phyloP scores from a whole-genome alignment of 1,284 basidiomycete genomes.

The Trametes hirsuta region DNA sequence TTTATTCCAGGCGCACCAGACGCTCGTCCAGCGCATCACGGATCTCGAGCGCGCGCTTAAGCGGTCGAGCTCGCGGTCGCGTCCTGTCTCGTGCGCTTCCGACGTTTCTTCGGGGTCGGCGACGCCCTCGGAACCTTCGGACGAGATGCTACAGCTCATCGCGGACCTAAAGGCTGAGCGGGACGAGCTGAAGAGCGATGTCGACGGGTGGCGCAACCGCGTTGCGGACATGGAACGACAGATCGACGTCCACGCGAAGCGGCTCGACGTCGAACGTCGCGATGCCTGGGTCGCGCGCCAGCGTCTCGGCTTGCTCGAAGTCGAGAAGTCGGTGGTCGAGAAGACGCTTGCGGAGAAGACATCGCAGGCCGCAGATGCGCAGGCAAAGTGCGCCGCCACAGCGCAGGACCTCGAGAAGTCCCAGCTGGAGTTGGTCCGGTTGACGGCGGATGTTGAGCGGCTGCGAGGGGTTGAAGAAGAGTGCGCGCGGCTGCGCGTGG shows the following conservation, averaged over 20 bases:
- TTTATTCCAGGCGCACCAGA: constrained; percentile 78
- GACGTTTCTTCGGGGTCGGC: constrained; percentile 42
- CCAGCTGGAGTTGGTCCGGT: constrained; percentile 38
- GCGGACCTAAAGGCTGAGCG: constrained; percentile 78
- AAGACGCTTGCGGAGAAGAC: constrained; percentile 49
- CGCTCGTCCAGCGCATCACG: constrained; percentile 76
- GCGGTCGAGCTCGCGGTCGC: constrained; percentile 42
- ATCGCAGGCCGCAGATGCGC: constrained; percentile 36
- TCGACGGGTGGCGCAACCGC: constrained; percentile 74
- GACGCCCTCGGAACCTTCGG: constrained; percentile 44
- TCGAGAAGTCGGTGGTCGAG: constrained; percentile 60
- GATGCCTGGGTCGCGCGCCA: constrained; percentile 79
- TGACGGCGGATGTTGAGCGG: constrained; percentile 39
- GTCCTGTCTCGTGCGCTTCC: constrained; percentile 58
- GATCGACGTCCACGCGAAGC: constrained; percentile 54
- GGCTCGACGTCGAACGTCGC: constrained; percentile 70
- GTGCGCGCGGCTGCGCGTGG: constrained; percentile 35
- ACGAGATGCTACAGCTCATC: constrained; percentile 75
- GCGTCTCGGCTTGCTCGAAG: constrained; percentile 61
- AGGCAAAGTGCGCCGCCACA: constrained; percentile 38
- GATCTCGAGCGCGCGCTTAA: constrained; percentile 75
- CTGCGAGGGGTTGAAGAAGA: constrained; percentile 38
- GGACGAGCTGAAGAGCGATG: constrained; percentile 77
- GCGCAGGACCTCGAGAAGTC: constrained; percentile 37
- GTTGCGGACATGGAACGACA: constrained; percentile 72